These are phyloP conservation scores for Parietaria judaica DNA, from an alignment of 306 rosid genomes.

Conservation along the genomic window DNA sequence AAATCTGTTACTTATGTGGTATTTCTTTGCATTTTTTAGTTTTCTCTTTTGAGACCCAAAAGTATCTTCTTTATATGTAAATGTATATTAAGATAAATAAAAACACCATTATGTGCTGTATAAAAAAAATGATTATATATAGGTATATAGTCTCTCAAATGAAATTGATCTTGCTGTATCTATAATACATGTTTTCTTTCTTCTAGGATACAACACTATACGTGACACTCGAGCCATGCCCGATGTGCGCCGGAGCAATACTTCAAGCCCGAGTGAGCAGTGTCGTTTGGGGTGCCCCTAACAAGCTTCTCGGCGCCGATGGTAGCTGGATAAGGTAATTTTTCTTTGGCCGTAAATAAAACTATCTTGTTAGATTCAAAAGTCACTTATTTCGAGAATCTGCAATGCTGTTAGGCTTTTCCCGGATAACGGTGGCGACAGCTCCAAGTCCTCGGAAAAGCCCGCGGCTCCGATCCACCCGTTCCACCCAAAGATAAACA, in stretches of 20 bases:
- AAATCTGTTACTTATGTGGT: neutral
- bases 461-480: conserved; percentile 83
- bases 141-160: no score
- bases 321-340: conserved; percentile 95
- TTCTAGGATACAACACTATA: conserved; percentile 69
- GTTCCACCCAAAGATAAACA: conserved; percentile 79
- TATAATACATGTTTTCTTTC: neutral
- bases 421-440: conserved; percentile 52
- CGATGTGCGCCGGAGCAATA: conserved; percentile 99
- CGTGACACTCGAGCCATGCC: conserved; percentile 95
- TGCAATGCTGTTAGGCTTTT: conserved; percentile 50
- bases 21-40: no score
- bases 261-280: conserved; percentile 74
- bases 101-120: no score
- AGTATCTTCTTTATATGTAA: no score
- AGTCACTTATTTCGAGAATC: neutral
- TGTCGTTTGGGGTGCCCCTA: conserved; percentile 98
- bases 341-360: neutral
- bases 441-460: conserved; percentile 36
- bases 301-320: conserved; percentile 98
- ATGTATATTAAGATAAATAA: no score
- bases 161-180: neutral
- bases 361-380: neutral
- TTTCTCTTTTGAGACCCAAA: neutral
- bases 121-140: no score